Evolutionary conservation across 208 protist genomes (phyloP), one percentile per base, ranked within the genome.

Genomic region (Naegleria fowleri): DNA sequence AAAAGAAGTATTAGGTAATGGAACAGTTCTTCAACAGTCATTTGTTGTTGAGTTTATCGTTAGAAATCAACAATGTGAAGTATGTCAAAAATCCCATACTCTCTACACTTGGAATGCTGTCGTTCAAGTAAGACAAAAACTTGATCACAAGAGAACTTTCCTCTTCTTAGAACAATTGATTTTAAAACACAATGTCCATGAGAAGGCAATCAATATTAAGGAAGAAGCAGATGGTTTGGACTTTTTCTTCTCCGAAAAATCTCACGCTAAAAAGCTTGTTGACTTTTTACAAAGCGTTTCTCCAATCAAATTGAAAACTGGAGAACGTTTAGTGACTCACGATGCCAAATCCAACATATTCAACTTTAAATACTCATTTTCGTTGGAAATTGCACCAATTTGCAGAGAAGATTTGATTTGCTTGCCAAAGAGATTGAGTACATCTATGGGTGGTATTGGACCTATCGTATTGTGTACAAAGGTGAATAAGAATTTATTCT

Each of bases 81-180:
- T 95, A 39, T 99, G 99, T 95, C 96, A 98, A 92, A 96, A 97
- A 90, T 95, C 96, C 4, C 96, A 98, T 84, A 98, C 99, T 7
- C 96, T 95, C 15, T 96, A 99, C 89, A 98, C 98, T 89, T 99
- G 99, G 99, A 96, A 97, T 91, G 97, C 98, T 33, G 96, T 97
- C 41, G 97, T 99, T 83, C 99, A 99, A 95, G 92, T 99, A 13
- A 96, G 99, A 55, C 99, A 99, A 94, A 99, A 99, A 92, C 98
- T 99, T 52, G 93, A 95, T 85, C 99, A 99, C 94, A 99, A 99
- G 92, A 97, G 98, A 88, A 99, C 98, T 48, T 99, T 99, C 92
- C 96, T 99, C 11, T 99, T 96, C 92, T 93, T 99, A 22, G 99
- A 99, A 96, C 99, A 99, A 95, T 91, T 99, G 38, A 99, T 99